A percentile compares a stretch with the other conserved stretches of the same genome.
Conservation (phyloP, 345 rosid species). For the Camelina laxa region DNA sequence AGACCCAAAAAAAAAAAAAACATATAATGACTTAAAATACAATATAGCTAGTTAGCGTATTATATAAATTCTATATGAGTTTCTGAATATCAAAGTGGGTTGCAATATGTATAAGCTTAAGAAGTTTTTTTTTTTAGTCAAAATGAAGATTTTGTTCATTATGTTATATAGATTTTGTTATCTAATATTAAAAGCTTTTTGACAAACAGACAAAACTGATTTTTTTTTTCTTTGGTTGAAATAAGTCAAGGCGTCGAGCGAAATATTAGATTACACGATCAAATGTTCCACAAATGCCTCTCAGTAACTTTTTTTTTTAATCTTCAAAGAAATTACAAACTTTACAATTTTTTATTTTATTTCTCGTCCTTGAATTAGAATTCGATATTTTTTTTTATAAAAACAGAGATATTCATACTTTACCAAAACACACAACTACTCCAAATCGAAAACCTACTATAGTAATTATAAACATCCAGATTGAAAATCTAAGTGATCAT, state of each 20-base stretch:
- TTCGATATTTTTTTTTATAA: too few species aligned
- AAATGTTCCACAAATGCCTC: background rate
- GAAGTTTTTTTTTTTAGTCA: too few species aligned
- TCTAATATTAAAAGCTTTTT: background rate
- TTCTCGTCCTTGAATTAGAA: background rate
- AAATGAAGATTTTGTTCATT: conserved; percentile 3
- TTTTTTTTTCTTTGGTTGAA: too few species aligned
- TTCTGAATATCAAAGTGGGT: background rate
- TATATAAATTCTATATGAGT: background rate
- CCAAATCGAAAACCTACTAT: background rate
- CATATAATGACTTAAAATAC: background rate
- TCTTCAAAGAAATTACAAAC: background rate
- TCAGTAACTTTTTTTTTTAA: background rate
- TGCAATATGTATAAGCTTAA: background rate
- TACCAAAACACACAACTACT: background rate
- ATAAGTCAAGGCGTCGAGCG: too few species aligned
- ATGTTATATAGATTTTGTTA: background rate
- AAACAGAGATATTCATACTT: background rate
- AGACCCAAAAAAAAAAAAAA: too few species aligned
- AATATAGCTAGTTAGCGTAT: background rate
- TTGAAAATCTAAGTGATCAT: background rate
- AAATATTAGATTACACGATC: background rate
- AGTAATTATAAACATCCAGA: background rate
- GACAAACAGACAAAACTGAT: background rate
- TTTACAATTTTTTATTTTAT: background rate